Evolutionary conservation across 2,329 filamentous ascomycete species (phyloP).

Genomic region (Fusarium albosuccineum): DNA sequence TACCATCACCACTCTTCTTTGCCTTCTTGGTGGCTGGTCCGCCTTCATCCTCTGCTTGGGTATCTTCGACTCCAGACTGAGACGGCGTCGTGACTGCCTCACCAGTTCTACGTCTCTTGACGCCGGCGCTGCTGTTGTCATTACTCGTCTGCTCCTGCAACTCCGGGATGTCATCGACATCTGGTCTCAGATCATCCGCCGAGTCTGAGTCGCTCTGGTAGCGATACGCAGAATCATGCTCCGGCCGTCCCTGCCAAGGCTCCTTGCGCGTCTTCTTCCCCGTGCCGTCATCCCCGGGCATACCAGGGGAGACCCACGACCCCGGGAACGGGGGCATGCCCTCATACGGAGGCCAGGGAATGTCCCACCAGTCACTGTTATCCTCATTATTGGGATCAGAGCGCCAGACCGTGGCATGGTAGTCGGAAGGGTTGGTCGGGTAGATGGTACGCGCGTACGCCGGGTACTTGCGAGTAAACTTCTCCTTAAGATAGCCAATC

Average conservation of each 20-base stretch:
- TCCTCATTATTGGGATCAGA: slow-evolving; percentile 51
- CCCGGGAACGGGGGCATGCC: slow-evolving; percentile 41
- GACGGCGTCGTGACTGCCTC: not conserved
- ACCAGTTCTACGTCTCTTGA: not conserved
- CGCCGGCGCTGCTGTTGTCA: not conserved
- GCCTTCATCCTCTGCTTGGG: not conserved
- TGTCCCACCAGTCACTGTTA: slow-evolving; percentile 43
- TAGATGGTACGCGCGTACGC: slow-evolving; percentile 49
- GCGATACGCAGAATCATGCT: slow-evolving; percentile 34
- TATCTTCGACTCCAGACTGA: not conserved
- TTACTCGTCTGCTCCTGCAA: slow-evolving; percentile 17
- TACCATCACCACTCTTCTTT: slow-evolving; percentile 22
- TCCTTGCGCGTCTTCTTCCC: not conserved
- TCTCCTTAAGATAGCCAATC: slow-evolving; percentile 37
- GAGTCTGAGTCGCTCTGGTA: slow-evolving; percentile 38
- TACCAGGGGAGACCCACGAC: slow-evolving; percentile 33
- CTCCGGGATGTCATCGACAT: slow-evolving; percentile 33
- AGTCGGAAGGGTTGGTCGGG: slow-evolving; percentile 35
- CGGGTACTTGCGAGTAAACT: slow-evolving; percentile 44
- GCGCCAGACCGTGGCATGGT: slow-evolving; percentile 41
- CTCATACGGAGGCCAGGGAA: slow-evolving; percentile 48
- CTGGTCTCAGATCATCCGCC: slow-evolving; percentile 35
- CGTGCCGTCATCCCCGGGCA: slow-evolving; percentile 2
- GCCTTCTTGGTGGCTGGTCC: slow-evolving; percentile 31
- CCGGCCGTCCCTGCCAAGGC: slow-evolving; percentile 8